These are phyloP conservation scores for Chalciporus piperatus DNA, from an alignment of 768 basidiomycete genomes.

Conservation along the genomic window DNA sequence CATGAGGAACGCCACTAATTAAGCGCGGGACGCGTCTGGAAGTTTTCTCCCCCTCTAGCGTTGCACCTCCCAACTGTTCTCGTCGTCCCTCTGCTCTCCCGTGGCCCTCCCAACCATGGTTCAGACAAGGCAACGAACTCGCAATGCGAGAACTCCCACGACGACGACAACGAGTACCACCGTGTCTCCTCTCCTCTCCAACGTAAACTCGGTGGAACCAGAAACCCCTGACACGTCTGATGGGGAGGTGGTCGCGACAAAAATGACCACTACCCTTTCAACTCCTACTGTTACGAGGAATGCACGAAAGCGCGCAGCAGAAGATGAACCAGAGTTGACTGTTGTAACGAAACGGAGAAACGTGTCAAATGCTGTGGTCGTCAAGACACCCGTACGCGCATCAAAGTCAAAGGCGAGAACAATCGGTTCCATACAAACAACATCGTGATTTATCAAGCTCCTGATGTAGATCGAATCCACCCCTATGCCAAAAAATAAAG, in stretches of 20 bases:
- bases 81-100: slow-evolving; percentile 2
- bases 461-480: slow-evolving; percentile 8
- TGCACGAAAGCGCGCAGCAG: slow-evolving; percentile 33
- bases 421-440: slow-evolving; percentile 1
- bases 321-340: slow-evolving; percentile 29
- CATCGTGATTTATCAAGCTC: slow-evolving; percentile 14
- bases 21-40: slow-evolving; percentile 17
- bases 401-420: slow-evolving; percentile 26
- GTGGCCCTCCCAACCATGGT: slow-evolving; percentile 15
- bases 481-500: slow-evolving; percentile 11
- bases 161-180: slow-evolving; percentile 37
- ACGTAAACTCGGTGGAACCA: slow-evolving; percentile 41
- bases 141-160: slow-evolving; percentile 18
- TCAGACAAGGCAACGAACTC: slow-evolving; percentile 17
- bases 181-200: slow-evolving; percentile 52
- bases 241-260: slow-evolving; percentile 14
- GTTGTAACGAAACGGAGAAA: slow-evolving; percentile 34
- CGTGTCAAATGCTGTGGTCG: slow-evolving; percentile 26
- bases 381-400: slow-evolving; percentile 9
- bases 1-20: slow-evolving; percentile 22
- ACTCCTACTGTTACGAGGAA: slow-evolving; percentile 8
- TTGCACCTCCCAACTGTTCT: slow-evolving; percentile 7
- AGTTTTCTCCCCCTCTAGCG: slow-evolving; percentile 13
- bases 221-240: slow-evolving; percentile 57
- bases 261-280: background rate